Evolutionary conservation across 2,329 filamentous ascomycete genomes (phyloP), one percentile per base, ranked within the genome.

Genomic region (Fusarium denticulatum): DNA sequence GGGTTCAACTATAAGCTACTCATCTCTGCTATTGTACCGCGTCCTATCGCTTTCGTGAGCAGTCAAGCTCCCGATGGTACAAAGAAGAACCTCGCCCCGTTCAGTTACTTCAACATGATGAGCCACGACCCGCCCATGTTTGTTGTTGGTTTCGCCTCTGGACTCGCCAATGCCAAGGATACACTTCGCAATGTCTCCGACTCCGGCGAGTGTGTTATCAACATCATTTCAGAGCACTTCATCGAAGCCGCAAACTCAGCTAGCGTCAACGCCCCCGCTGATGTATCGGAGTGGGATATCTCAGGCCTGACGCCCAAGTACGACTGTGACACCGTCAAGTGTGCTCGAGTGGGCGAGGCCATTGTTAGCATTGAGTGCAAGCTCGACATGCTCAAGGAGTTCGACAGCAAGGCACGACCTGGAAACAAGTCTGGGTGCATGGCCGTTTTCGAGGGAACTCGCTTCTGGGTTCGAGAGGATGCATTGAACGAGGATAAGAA

Each of bases 391-490:
- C 86, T 82, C 83, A 91, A 84, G 77, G 94, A 97, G 83, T 97
- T 94, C 83, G 92, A 96, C 81, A 94, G 91, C 81, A 87, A 88
- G 59, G 86, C 86, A 1, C 90, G 84, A 5, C 92, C 92, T 0
- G 94, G 93, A 6, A 92, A 91, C 83, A 95, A 91, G 85, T 92
- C 92, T 2, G 90, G 92, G 2, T 91, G 92, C 8, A 79, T 97
- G 71, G 92, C 89, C 4, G 88, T 97, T 39, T 86, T 98, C 18
- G 94, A 98, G 83, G 96, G 94, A 1, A 91, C 93, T 39, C 87
- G 92, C 34, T 97, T 98, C 80, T 98, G 95, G 94, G 94, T 91
- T 5, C 85, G 95, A 60, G 94, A 97, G 80, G 96, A 98, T 83
- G 95, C 95, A 6, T 85, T 97, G 69, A 94, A 97, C 76, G 90